phyloP scores from a whole-genome alignment of 176 grass and related monocot species.

The Urochloa ruziziensis region DNA sequence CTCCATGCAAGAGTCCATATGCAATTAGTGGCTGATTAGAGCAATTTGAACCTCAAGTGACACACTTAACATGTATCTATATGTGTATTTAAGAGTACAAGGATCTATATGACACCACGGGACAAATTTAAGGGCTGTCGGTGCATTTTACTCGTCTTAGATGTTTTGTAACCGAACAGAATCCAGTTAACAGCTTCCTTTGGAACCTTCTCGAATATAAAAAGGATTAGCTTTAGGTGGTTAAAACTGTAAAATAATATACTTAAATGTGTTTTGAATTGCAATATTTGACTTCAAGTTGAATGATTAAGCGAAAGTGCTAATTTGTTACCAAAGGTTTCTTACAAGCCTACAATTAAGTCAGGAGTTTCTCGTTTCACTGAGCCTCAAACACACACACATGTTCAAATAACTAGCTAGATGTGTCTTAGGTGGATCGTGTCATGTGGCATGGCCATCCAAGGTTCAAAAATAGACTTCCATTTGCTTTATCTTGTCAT shows the following conservation, averaged over 20 bases:
- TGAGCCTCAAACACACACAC: not conserved
- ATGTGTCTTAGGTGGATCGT: not conserved
- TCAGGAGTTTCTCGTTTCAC: not conserved
- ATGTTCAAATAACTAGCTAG: not conserved
- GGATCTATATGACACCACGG: too few relatives aligned
- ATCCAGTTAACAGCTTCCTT: not conserved
- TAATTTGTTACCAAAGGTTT: not conserved
- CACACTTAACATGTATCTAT: too few relatives aligned
- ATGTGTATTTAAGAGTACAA: too few relatives aligned
- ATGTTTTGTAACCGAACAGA: not conserved
- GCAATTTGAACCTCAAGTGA: too few relatives aligned
- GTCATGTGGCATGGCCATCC: slow-evolving; percentile 5
- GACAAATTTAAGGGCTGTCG: too few relatives aligned
- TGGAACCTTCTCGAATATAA: not conserved
- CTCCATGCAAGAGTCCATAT: too few relatives aligned
- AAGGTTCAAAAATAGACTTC: not conserved
- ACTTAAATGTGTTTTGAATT: not conserved
- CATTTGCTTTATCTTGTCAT: not conserved
- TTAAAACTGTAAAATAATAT: not conserved
- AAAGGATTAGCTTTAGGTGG: not conserved
- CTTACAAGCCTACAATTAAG: too few relatives aligned
- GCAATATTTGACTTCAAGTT: not conserved
- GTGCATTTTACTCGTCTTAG: too few relatives aligned
- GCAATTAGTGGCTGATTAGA: too few relatives aligned
- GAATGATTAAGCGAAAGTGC: not conserved